phyloP scores from a whole-genome alignment of 805 yeast species.

The Candida boidinii region DNA sequence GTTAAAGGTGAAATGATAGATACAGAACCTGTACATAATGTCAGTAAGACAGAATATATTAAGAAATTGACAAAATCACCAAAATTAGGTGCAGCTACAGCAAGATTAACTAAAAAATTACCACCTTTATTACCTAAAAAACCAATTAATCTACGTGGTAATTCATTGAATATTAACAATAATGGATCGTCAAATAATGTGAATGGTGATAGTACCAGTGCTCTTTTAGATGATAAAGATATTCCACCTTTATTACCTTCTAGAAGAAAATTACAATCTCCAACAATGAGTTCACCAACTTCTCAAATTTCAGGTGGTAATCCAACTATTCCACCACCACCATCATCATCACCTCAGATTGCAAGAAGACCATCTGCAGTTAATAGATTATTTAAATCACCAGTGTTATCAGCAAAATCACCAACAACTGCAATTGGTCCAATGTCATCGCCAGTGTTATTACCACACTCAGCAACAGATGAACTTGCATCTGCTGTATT shows the following conservation, averaged over 20 bases:
- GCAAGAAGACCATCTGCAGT: too few relatives aligned
- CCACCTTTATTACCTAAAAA: conserved; percentile 41
- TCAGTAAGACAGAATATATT: background rate
- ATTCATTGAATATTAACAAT: conserved; percentile 3
- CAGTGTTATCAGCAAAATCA: too few relatives aligned
- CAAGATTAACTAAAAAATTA: conserved; percentile 4
- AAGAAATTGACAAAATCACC: too few relatives aligned
- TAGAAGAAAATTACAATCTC: background rate
- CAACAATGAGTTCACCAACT: background rate
- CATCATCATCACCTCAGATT: background rate
- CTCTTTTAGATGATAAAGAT: too few relatives aligned
- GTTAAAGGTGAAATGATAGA: too few relatives aligned
- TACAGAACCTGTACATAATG: too few relatives aligned
- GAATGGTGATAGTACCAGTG: conserved; percentile 3
- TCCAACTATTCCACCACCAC: background rate
- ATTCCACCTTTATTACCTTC: background rate
- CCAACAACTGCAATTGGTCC: background rate
- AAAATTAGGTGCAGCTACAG: background rate
- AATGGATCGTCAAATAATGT: background rate
- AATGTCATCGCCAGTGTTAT: background rate
- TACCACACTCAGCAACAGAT: background rate
- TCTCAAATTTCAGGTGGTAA: background rate
- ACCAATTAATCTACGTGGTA: conserved; percentile 32
- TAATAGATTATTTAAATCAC: too few relatives aligned
- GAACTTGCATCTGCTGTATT: background rate